Conservation (phyloP, 352 stramenopile genomes). For the Pythium aristosporum region DNA sequence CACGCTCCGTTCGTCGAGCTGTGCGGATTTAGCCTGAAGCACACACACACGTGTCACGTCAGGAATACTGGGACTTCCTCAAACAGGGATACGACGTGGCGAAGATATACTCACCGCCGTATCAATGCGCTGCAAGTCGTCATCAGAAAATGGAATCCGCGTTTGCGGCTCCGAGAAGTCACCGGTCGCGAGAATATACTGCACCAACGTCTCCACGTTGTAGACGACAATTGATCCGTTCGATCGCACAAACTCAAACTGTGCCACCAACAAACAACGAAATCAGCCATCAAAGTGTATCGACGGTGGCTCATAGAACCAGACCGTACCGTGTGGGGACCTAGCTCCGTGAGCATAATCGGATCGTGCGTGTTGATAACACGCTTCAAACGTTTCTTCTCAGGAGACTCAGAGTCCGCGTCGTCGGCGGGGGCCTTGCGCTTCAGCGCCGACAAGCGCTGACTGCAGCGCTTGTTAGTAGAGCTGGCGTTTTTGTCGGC, state of each 20-base stretch:
- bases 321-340: slow-evolving; percentile 60
- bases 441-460: slow-evolving; percentile 60
- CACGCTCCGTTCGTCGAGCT: slow-evolving; percentile 65
- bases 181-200: slow-evolving; percentile 88
- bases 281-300: slow-evolving; percentile 16
- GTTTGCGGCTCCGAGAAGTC: slow-evolving; percentile 89
- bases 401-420: slow-evolving; percentile 10
- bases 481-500: slow-evolving; percentile 3
- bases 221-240: slow-evolving; percentile 86
- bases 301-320: not conserved
- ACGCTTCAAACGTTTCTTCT: slow-evolving; percentile 57
- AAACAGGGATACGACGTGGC: not conserved
- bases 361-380: slow-evolving; percentile 81
- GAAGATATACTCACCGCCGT: slow-evolving; percentile 37
- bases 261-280: not conserved
- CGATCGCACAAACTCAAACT: slow-evolving; percentile 83
- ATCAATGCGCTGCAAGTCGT: slow-evolving; percentile 77
- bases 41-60: not conserved
- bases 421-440: slow-evolving; percentile 40
- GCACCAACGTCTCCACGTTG: slow-evolving; percentile 84
- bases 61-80: not conserved
- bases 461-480: slow-evolving; percentile 47
- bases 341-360: slow-evolving; percentile 85
- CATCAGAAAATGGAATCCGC: slow-evolving; percentile 83
- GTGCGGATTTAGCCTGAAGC: slow-evolving; percentile 56